Evolutionary conservation across 2,329 filamentous ascomycete species (phyloP), one percentile per base, ranked within the genome.

Genomic region (Aspergillus sp.): DNA sequence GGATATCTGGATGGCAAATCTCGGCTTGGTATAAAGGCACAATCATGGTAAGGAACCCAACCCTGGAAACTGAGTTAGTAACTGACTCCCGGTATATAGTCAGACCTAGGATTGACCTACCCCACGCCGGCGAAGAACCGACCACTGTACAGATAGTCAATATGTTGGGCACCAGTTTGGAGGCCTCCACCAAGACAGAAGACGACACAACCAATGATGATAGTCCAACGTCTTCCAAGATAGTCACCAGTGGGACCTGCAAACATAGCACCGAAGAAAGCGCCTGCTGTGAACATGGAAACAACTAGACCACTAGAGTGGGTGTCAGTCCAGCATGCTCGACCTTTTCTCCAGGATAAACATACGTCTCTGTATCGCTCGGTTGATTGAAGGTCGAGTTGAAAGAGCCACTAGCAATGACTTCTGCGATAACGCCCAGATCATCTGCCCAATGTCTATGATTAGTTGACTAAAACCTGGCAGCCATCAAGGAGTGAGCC

Each of bases 11-110:
- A 70, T 93, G 90, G 3, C 88, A 87, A 23, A 93, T 81, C 68
- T 95, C 90, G 21, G 88, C 89, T 70, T 93, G 90, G 70, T 92
- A 93, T 0, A 93, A 74, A 2, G 90, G 86, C 39, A 88, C 78
- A 60, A 87, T 84, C 84, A 87, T 87, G 62, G 81, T 81, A 7
- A 88, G 74, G 55, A 85, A 78, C 9, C 86, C 85, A 52, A 88
- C 82, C 62, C 83, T 81, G 35, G 5, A 55, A 25, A 54, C 9
- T 23, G 41, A 15, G 69, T 77, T 75, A 60, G 78, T 75, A 35
- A 75, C 73, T 73, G 76, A 35, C 70, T 12, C 27, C 37, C 43
- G n/a, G 3, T 15, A 27, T 2, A 9, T 8, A 6, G 17, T n/a
- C 11, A 31, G 17, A 6, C 21, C 9, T 41, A 9, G 3, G 11